Conservation (phyloP, 768 basidiomycete species). For the Leccinum longicurvipes region DNA sequence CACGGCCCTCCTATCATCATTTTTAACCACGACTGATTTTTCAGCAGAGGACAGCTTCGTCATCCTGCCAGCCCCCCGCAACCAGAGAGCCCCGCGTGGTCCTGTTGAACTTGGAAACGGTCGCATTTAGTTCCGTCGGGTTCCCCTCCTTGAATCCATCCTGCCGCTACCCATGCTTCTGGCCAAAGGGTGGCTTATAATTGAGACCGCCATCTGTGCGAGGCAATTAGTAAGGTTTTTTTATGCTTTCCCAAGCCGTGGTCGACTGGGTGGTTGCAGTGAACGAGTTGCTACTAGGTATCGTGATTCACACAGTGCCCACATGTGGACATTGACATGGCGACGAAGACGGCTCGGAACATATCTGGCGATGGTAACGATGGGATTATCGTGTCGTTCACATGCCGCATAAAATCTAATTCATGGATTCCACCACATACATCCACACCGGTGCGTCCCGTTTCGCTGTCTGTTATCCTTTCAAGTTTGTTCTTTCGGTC, state of each 20-base stretch:
- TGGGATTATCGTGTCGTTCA: background rate
- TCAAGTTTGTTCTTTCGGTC: background rate
- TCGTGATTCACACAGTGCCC: background rate
- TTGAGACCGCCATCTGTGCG: background rate
- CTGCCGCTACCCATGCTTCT: background rate
- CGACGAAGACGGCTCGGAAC: background rate
- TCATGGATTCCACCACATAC: background rate
- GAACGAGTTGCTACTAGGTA: background rate
- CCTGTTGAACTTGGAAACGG: background rate
- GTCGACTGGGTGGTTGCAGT: background rate
- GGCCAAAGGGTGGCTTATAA: background rate
- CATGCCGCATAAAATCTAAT: background rate
- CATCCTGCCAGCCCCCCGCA: too few relatives aligned
- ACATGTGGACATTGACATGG: background rate
- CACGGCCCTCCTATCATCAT: background rate
- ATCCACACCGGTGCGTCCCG: background rate
- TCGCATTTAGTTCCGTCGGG: background rate
- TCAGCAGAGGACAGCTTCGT: background rate
- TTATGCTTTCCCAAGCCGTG: background rate
- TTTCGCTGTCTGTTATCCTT: background rate
- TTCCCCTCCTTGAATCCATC: background rate
- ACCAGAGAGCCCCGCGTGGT: background rate
- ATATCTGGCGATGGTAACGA: background rate
- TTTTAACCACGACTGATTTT: background rate
- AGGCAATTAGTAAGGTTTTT: background rate